Percentiles rank a stretch among this genome's conserved stretches.
These are phyloP conservation scores for Fusarium sp. DNA, from an alignment of 2,329 filamentous ascomycete genomes.

Conservation along the genomic window DNA sequence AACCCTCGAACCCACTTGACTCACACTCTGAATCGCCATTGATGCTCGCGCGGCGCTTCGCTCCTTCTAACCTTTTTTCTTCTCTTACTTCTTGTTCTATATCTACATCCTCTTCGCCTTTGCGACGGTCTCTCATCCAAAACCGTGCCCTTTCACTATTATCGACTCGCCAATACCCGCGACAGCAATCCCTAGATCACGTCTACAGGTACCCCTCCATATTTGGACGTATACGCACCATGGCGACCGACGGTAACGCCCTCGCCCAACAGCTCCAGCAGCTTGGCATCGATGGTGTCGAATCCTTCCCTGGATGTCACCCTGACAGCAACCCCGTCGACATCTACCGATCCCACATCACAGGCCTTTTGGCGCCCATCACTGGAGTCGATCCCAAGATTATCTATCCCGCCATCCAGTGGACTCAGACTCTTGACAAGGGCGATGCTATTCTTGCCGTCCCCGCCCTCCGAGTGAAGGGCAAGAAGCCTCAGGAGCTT, in stretches of 20 bases:
- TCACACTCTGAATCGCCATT: constrained; percentile 45
- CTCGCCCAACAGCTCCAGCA: constrained; percentile 47
- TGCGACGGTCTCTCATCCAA: constrained; percentile 15
- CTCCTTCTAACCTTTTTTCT: constrained; percentile 42
- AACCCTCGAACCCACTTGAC: constrained; percentile 48
- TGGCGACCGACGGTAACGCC: constrained; percentile 42
- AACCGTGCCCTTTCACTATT: constrained; percentile 14
- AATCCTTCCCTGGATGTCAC: constrained; percentile 66
- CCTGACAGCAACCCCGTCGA: constrained; percentile 82
- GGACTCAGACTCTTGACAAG: constrained; percentile 84
- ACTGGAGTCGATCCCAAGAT: constrained; percentile 77
- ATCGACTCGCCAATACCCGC: constrained; percentile 11
- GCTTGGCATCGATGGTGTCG: constrained; percentile 39
- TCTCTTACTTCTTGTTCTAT: constrained; percentile 32
- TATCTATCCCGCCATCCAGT: constrained; percentile 81
- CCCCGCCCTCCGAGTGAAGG: constrained; percentile 83
- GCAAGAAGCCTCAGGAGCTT: constrained; percentile 73
- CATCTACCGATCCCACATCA: constrained; percentile 82
- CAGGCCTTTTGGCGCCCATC: constrained; percentile 74
- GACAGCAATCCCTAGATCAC: constrained; percentile 12
- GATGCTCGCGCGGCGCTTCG: constrained; percentile 48
- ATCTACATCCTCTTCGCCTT: constrained; percentile 23
- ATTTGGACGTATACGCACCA: constrained; percentile 23
- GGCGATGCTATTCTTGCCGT: constrained; percentile 84
- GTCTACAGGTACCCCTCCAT: constrained; percentile 25